These are phyloP conservation scores for Bacterosira constricta DNA, from an alignment of 108 stramenopile genomes.

Conservation along the genomic window DNA sequence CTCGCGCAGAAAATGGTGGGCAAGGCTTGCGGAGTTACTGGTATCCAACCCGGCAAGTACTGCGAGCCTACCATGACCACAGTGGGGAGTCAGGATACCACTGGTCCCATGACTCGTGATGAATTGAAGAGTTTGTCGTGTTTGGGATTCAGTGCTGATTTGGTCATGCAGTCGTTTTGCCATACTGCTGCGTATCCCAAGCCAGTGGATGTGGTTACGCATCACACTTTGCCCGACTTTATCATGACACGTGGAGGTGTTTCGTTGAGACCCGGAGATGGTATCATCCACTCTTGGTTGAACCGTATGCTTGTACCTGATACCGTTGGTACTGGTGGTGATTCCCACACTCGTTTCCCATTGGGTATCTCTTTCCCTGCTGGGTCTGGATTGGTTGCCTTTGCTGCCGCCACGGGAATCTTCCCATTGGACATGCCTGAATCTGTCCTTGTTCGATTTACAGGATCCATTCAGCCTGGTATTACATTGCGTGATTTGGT, in stretches of 20 bases:
- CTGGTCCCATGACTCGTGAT: constrained; percentile 97
- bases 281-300: constrained; percentile 97
- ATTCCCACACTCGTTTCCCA: constrained; percentile 96
- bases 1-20: constrained; percentile 98
- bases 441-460: constrained; percentile 90
- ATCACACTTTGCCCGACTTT: constrained; percentile 96
- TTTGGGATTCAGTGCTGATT: constrained; percentile 92
- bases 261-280: constrained; percentile 93
- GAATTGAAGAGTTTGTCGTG: constrained; percentile 93
- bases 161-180: constrained; percentile 98
- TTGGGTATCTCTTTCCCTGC: constrained; percentile 97
- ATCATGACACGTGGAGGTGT: constrained; percentile 95
- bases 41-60: constrained; percentile 89
- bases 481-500: constrained; percentile 96
- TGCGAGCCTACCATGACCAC: constrained; percentile 97
- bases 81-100: constrained; percentile 96
- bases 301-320: constrained; percentile 97
- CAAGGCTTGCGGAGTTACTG: constrained; percentile 87
- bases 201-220: constrained; percentile 95
- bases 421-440: constrained; percentile 98
- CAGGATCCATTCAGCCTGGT: constrained; percentile 93
- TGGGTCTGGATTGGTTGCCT: constrained; percentile 93
- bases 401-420: constrained; percentile 95
- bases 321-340: constrained; percentile 97
- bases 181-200: constrained; percentile 98